Conservation (phyloP, 331 rosid species). For the Rhamnella rubrinervis region DNA sequence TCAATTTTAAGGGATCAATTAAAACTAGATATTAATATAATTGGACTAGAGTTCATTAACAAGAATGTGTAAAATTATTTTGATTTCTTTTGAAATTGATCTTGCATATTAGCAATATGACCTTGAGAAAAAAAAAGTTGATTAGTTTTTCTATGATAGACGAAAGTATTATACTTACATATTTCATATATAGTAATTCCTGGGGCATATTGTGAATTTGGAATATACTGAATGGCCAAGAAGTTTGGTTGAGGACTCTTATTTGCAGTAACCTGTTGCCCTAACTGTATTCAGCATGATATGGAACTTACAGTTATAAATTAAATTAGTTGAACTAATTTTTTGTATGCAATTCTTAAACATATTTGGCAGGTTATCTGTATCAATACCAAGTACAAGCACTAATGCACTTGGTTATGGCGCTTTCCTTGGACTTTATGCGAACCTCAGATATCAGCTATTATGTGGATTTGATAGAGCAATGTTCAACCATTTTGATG, state of each 20-base stretch:
- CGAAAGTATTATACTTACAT: no score
- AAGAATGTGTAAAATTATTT: no score
- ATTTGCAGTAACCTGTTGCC: no score
- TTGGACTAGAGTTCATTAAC: no score
- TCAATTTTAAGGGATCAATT: background rate
- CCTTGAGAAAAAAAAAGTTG: no score
- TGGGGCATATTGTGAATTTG: background rate
- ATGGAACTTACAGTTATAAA: background rate
- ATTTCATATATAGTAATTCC: background rate
- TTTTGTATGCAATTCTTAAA: constrained; percentile 15
- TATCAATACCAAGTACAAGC: constrained; percentile 69
- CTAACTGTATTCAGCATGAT: no score
- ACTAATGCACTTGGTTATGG: constrained; percentile 88
- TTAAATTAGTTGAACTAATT: constrained; percentile 15
- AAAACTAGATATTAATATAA: no score
- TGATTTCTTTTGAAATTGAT: no score
- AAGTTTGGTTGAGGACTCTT: no score
- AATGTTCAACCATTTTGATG: constrained; percentile 79
- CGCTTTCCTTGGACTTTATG: constrained; percentile 91
- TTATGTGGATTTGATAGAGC: constrained; percentile 81
- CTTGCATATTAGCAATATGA: no score
- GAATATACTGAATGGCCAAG: background rate
- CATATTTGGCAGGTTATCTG: constrained; percentile 65
- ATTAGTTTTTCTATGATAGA: no score
- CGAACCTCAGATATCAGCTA: constrained; percentile 86